Conservation (phyloP, 495 filamentous ascomycete species). For the Xylaria scruposa region DNA sequence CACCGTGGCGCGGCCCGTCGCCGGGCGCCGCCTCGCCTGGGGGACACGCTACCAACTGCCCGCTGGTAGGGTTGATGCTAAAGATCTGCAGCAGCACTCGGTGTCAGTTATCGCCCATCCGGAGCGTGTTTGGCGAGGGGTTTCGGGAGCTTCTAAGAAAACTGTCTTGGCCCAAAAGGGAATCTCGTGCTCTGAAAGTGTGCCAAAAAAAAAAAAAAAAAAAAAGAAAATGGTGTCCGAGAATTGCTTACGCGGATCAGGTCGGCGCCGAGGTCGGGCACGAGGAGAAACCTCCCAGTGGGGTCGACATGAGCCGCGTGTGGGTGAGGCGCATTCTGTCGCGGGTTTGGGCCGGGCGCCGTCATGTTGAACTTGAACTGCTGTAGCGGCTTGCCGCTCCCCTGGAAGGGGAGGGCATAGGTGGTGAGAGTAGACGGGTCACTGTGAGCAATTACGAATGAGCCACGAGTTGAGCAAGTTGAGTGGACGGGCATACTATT, state of each 20-base stretch:
- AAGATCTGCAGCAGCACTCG: too few species aligned
- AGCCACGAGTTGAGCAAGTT: neutral
- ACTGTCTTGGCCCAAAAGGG: too few species aligned
- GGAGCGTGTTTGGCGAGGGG: too few species aligned
- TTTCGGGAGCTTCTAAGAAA: too few species aligned
- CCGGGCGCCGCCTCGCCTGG: constrained; percentile 45
- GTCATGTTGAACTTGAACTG: constrained; percentile 62
- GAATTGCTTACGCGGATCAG: too few species aligned
- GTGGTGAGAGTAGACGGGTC: constrained; percentile 51
- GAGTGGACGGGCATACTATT: constrained; percentile 49
- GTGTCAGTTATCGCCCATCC: too few species aligned
- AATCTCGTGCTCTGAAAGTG: too few species aligned
- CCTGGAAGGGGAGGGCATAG: constrained; percentile 45
- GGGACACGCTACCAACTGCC: constrained; percentile 45
- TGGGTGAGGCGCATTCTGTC: constrained; percentile 73
- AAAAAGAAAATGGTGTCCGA: too few species aligned
- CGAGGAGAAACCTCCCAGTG: constrained; percentile 66
- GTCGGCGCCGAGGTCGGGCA: constrained; percentile 77
- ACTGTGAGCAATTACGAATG: constrained; percentile 38
- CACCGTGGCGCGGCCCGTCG: constrained; percentile 53
- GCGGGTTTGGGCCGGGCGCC: constrained; percentile 57
- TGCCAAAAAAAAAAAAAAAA: too few species aligned
- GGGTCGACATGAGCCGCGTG: constrained; percentile 74
- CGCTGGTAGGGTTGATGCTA: constrained; percentile 55
- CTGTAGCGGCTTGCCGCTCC: constrained; percentile 42